These are phyloP conservation scores for Calonectria henricotiae DNA, from an alignment of 2,329 filamentous ascomycete genomes.

Conservation along the genomic window DNA sequence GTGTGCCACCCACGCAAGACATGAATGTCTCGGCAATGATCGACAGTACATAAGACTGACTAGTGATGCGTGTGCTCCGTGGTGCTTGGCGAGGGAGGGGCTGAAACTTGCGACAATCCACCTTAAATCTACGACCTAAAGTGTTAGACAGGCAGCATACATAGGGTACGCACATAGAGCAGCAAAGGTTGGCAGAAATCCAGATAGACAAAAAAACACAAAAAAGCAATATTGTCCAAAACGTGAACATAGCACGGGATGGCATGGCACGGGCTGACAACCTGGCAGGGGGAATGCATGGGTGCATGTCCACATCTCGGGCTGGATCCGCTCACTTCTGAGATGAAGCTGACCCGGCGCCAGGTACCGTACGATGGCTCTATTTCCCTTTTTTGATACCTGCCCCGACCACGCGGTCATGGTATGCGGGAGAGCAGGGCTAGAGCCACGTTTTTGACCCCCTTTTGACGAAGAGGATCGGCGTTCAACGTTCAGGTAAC, in stretches of 20 bases:
- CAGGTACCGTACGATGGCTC: constrained; percentile 23
- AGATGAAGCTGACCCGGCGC: constrained; percentile 25
- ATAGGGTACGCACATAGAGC: not conserved
- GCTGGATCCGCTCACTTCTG: constrained; percentile 28
- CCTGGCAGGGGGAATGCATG: constrained; percentile 11
- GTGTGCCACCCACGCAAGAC: not conserved
- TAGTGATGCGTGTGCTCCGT: not conserved
- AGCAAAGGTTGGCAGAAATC: not conserved
- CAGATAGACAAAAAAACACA: not conserved
- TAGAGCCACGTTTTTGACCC: constrained; percentile 23
- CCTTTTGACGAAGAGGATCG: constrained; percentile 24
- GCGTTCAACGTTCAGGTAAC: constrained; percentile 15
- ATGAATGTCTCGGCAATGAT: constrained; percentile 25
- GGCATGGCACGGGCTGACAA: not conserved
- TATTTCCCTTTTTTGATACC: constrained; percentile 20
- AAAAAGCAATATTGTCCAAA: not conserved
- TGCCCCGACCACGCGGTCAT: constrained; percentile 23
- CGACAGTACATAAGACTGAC: not conserved
- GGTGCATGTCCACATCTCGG: constrained; percentile 24
- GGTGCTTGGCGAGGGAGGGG: not conserved
- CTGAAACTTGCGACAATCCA: not conserved
- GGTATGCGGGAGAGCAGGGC: constrained; percentile 23
- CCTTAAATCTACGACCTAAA: not conserved
- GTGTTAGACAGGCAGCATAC: not conserved
- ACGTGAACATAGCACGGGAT: not conserved